phyloP scores from a whole-genome alignment of 2,329 filamentous ascomycete species.

The Cladosporium sp. region DNA sequence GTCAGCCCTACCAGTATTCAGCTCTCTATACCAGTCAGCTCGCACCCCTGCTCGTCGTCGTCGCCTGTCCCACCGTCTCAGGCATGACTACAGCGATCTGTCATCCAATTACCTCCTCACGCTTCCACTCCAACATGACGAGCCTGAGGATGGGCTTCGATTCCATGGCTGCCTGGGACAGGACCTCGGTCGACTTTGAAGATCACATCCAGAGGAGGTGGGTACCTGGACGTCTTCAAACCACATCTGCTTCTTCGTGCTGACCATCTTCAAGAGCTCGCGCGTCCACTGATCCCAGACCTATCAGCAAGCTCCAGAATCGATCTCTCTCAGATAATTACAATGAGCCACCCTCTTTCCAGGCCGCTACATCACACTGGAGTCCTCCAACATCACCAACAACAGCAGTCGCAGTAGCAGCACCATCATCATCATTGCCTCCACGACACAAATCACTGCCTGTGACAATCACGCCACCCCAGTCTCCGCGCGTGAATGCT shows the following conservation, averaged over 20 bases:
- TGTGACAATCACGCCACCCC: constrained; percentile 5
- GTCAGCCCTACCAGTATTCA: constrained; percentile 1
- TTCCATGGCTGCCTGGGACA: constrained; percentile 23
- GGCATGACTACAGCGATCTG: constrained; percentile 12
- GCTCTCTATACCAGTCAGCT: not conserved
- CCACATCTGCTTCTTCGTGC: not conserved
- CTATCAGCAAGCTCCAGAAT: constrained; percentile 13
- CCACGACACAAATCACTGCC: constrained; percentile 16
- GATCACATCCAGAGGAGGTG: constrained; percentile 17
- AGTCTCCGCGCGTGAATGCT: not conserved
- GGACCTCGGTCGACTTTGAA: constrained; percentile 14
- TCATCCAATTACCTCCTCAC: not conserved
- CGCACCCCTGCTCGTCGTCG: constrained; percentile 3
- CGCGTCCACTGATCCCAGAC: not conserved
- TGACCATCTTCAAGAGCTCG: not conserved
- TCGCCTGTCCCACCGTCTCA: constrained; percentile 1
- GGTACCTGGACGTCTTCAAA: not conserved
- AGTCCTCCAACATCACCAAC: constrained; percentile 29
- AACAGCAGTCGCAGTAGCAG: constrained; percentile 2
- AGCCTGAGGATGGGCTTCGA: constrained; percentile 20
- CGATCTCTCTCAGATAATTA: constrained; percentile 6
- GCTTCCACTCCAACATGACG: not conserved
- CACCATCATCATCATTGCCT: constrained; percentile 12
- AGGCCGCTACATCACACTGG: constrained; percentile 26
- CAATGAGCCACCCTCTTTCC: constrained; percentile 23